phyloP scores from a whole-genome alignment of 495 filamentous ascomycete genomes.

The Copromyces sp. region DNA sequence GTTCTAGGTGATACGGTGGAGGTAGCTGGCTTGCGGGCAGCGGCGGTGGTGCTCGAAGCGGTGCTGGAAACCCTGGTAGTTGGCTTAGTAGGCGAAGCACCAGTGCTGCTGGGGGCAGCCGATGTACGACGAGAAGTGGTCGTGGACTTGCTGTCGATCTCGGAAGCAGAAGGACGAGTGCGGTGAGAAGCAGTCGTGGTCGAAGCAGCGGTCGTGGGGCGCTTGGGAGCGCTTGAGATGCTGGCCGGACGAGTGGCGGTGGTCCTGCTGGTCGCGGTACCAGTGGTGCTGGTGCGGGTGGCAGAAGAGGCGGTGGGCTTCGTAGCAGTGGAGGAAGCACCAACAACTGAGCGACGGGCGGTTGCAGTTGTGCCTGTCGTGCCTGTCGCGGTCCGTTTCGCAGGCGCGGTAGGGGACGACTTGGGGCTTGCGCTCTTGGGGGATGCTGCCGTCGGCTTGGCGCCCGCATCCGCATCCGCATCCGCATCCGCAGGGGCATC shows the following conservation, averaged over 20 bases:
- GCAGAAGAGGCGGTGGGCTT: slow-evolving; percentile 32
- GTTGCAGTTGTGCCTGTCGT: slow-evolving; percentile 7
- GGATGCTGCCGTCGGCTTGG: background rate
- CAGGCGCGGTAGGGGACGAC: slow-evolving; percentile 7
- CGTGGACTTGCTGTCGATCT: slow-evolving; percentile 39
- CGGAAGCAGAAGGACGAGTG: slow-evolving; percentile 34
- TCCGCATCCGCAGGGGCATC: background rate
- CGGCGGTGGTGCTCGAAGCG: slow-evolving; percentile 24
- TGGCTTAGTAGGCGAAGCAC: slow-evolving; percentile 32
- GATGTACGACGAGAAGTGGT: slow-evolving; percentile 33
- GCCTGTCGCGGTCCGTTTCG: slow-evolving; percentile 18
- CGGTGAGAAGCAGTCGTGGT: slow-evolving; percentile 23
- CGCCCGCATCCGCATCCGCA: background rate
- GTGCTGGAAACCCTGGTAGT: slow-evolving; percentile 14
- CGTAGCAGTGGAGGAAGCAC: slow-evolving; percentile 17
- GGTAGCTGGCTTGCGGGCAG: slow-evolving; percentile 30
- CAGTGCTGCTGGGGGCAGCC: slow-evolving; percentile 17
- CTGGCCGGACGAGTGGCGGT: slow-evolving; percentile 27
- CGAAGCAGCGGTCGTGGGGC: slow-evolving; percentile 25
- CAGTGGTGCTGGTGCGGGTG: slow-evolving; percentile 23
- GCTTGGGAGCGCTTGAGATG: slow-evolving; percentile 22
- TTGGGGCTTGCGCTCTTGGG: slow-evolving; percentile 1
- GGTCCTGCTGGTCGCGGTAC: slow-evolving; percentile 22
- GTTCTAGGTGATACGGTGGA: slow-evolving; percentile 20
- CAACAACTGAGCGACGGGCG: slow-evolving; percentile 7